Base-by-base conservation (phyloP, 73 alveolate species). In the Paramecium sonneborni region DNA sequence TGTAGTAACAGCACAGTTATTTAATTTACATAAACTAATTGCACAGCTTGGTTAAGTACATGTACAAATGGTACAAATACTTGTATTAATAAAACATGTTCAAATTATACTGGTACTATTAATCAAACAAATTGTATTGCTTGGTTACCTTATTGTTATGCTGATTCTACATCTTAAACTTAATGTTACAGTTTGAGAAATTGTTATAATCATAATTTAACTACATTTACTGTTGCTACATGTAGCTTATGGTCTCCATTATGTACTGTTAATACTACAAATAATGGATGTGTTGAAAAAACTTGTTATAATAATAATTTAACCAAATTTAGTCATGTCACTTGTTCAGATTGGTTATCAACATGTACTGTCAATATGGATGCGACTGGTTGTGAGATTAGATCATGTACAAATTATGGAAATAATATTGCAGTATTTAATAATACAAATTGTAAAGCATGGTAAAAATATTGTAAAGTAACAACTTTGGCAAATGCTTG, bases 261-360 rank as follows among this genome's bases (percentile, higher is more conserved):
- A 38, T 79, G 90, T 26, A 79, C 90, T n/a, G 90, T 79, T 9
- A 70, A 70, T 70, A 32, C 38, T 32, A 12, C 90, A 18, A 21
- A 46, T 23, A 2, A 46, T 21, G 48, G 57, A n/a, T 79, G 90
- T 79, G 41, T 24, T 18, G 43, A 38, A 41, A 79, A 46, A 20
- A 46, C 90, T 5, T 79, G 90, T 79, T 79, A 79, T 23, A 44
- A 26, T 24, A 14, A 57, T 79, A 20, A 46, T 20, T 14, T 79
- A 41, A 46, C 90, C 10, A 24, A 3, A 12, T 39, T 43, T 44
- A 79, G 32, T 79, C 90, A 79, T 79, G 21, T 9, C 1, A 79
- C 9, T 44, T 79, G 90, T 44, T 20, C 20, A 4, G 48, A 34
- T 10, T 79, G 90, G 90, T 79, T 41, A 41, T 43, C 44, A 10